Evolutionary conservation across 2,329 filamentous ascomycete genomes (phyloP).

Genomic region (Exophiala aquamarina): DNA sequence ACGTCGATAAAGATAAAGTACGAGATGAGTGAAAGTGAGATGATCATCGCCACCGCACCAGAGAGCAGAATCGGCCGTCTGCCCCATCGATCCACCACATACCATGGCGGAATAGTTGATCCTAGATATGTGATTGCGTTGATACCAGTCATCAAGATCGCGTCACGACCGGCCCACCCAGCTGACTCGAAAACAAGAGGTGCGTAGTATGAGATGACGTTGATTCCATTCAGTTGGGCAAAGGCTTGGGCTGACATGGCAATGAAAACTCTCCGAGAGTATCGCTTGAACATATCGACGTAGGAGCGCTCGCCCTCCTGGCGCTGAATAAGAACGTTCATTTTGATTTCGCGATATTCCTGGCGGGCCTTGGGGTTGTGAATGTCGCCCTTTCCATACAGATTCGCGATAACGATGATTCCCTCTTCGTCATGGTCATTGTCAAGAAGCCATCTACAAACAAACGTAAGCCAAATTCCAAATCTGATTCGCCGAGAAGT

Average conservation of each 20-base stretch:
- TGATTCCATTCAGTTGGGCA: conserved; percentile 97
- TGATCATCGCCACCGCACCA: conserved; percentile 83
- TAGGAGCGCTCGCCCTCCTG: conserved; percentile 95
- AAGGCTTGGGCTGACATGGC: conserved; percentile 97
- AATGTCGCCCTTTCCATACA: conserved; percentile 94
- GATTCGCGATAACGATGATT: conserved; percentile 95
- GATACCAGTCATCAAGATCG: conserved; percentile 95
- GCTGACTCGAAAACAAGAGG: conserved; percentile 95
- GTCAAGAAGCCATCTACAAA: conserved; percentile 83
- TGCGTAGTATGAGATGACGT: conserved; percentile 98
- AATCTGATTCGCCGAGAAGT: conserved; percentile 1
- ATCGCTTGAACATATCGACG: conserved; percentile 89
- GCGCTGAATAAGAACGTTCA: conserved; percentile 88
- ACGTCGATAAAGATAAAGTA: conserved; percentile 94
- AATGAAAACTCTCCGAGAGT: conserved; percentile 90
- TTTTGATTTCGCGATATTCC: conserved; percentile 98
- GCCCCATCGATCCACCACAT: conserved; percentile 89
- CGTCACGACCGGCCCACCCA: conserved; percentile 88
- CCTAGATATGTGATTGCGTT: conserved; percentile 89
- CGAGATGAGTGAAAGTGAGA: conserved; percentile 84
- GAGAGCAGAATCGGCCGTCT: conserved; percentile 85
- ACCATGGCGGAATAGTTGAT: conserved; percentile 95
- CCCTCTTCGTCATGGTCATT: conserved; percentile 98
- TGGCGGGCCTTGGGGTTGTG: conserved; percentile 89
- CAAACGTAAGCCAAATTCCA: conserved; percentile 32